Conservation (phyloP, 2,329 filamentous ascomycete species). For the Aureobasidium sp. region DNA sequence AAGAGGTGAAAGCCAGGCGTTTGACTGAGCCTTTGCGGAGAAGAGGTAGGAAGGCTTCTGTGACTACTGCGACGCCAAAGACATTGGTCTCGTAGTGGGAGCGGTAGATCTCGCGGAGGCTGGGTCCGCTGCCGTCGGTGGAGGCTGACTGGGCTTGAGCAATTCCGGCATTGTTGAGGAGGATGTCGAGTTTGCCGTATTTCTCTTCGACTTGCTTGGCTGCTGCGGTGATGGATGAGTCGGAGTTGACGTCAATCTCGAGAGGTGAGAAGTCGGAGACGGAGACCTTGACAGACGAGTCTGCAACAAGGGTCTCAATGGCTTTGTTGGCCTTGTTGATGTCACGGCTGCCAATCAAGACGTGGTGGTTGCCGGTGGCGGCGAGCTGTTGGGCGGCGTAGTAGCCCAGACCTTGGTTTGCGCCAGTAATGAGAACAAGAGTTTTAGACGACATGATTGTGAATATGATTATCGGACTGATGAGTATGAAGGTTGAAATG, state of each 20-base stretch:
- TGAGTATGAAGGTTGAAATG: too few species aligned
- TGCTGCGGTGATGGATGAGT: conserved; percentile 33
- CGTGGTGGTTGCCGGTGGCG: conserved; percentile 30
- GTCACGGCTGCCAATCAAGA: conserved; percentile 33
- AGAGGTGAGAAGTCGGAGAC: conserved; percentile 28
- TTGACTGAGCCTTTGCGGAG: conserved; percentile 17
- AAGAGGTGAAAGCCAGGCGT: conserved; percentile 22
- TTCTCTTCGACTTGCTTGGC: conserved; percentile 23
- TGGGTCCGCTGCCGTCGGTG: neutral
- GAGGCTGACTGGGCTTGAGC: neutral
- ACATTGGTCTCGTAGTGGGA: conserved; percentile 22
- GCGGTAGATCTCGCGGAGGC: conserved; percentile 16
- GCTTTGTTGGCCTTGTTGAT: conserved; percentile 28
- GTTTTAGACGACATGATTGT: neutral
- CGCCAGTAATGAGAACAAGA: conserved; percentile 32
- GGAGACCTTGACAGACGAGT: conserved; percentile 22
- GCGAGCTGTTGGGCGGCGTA: conserved; percentile 33
- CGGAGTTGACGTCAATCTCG: conserved; percentile 35
- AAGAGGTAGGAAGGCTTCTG: conserved; percentile 21
- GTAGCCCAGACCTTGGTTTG: conserved; percentile 37
- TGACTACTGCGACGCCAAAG: conserved; percentile 18
- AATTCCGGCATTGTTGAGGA: conserved; percentile 31
- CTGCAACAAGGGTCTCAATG: conserved; percentile 22
- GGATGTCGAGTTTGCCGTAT: conserved; percentile 26
- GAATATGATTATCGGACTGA: too few species aligned